A percentile compares a stretch with the other conserved stretches of the same genome.
Conservation (phyloP, 257 asterid genomes). For the Haberlea rhodopensis region DNA sequence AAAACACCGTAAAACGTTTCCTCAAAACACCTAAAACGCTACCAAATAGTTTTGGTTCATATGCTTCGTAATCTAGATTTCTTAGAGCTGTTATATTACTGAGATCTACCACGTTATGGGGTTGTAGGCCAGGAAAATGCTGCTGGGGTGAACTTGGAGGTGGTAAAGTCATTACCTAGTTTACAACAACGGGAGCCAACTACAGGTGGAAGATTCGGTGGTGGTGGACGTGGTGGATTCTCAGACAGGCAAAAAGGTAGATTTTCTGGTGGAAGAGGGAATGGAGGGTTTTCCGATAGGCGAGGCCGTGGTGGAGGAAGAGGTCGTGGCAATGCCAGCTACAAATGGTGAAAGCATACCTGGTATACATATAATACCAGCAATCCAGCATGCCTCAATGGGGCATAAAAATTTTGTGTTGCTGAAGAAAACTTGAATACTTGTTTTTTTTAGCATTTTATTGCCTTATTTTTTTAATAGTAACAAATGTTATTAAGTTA, state of each 20-base stretch:
- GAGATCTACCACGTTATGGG: neutral
- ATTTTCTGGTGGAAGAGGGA: constrained; percentile 37
- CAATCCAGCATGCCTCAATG: neutral
- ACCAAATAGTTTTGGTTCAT: neutral
- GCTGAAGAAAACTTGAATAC: neutral
- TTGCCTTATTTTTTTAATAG: no score
- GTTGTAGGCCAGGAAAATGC: constrained; percentile 61
- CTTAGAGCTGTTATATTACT: neutral
- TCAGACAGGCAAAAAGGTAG: constrained; percentile 30
- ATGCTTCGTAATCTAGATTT: neutral
- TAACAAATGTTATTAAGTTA: no score
- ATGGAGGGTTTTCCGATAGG: constrained; percentile 39
- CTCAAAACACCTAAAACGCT: no score
- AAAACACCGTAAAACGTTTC: neutral
- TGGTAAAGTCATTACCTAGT: constrained; percentile 56
- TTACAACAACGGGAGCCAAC: constrained; percentile 69
- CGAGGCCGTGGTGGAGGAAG: constrained; percentile 28
- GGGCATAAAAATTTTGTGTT: neutral
- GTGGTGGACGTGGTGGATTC: constrained; percentile 60
- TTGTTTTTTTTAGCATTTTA: no score
- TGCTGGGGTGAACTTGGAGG: constrained; percentile 59
- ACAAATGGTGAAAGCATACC: constrained; percentile 50
- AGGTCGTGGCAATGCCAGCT: constrained; percentile 34
- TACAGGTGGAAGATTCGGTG: constrained; percentile 49
- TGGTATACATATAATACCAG: neutral